Evolutionary conservation across 257 asterid genomes (phyloP).

Genomic region (Parsonsia alboflavescens): DNA sequence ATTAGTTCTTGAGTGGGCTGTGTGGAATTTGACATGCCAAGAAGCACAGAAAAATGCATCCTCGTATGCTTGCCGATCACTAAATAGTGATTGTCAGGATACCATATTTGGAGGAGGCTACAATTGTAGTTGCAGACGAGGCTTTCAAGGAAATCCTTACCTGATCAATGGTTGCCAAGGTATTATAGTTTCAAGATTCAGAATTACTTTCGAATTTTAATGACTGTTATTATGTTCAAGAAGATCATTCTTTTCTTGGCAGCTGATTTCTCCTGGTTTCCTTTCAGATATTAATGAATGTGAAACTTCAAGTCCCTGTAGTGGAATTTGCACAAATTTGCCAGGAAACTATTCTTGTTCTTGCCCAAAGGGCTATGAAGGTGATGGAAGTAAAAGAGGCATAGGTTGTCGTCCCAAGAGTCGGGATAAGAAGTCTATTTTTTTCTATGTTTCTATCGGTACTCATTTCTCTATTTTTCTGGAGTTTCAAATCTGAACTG

Average conservation of each 20-base stretch:
- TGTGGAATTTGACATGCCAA: constrained; percentile 24
- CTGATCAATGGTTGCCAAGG: constrained; percentile 32
- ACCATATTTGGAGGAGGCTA: constrained; percentile 15
- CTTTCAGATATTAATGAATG: constrained; percentile 28
- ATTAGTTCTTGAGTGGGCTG: constrained; percentile 28
- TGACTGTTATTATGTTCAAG: no score
- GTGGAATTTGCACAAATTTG: constrained; percentile 10
- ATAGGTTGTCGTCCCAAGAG: constrained; percentile 14
- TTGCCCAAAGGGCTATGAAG: constrained; percentile 22
- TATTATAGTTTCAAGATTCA: neutral
- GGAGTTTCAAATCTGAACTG: no score
- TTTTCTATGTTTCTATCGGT: constrained; percentile 20
- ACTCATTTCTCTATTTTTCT: neutral
- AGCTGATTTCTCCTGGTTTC: neutral
- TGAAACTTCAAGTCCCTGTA: constrained; percentile 4
- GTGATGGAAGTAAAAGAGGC: constrained; percentile 14
- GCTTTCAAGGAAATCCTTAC: constrained; percentile 38
- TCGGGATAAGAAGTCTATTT: neutral
- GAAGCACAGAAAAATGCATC: constrained; percentile 8
- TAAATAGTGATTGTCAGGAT: constrained; percentile 18
- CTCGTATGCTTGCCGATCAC: constrained; percentile 26
- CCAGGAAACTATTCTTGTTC: constrained; percentile 17
- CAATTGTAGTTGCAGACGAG: constrained; percentile 19
- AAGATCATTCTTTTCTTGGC: neutral
- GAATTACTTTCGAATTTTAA: no score